Conservation (phyloP, 306 rosid species). For the Ormosia semicastrata region DNA sequence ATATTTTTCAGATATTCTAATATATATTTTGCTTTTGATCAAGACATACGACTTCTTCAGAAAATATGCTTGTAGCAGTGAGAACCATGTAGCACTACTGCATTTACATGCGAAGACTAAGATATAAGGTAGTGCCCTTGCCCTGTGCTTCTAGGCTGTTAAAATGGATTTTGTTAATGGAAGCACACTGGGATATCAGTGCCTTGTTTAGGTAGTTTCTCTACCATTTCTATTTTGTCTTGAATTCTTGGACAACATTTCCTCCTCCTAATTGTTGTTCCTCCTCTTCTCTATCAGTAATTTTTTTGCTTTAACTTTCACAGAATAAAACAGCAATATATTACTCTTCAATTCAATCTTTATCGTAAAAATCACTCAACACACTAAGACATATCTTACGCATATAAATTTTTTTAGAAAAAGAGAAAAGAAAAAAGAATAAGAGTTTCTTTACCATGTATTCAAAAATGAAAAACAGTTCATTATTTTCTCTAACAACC, state of each 20-base stretch:
- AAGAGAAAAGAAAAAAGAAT: not conserved
- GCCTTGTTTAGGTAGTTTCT: not conserved
- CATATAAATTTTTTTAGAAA: not conserved
- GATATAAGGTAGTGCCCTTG: not conserved
- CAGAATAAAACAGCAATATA: conserved; percentile 5
- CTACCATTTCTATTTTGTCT: conserved; percentile 1
- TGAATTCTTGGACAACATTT: not conserved
- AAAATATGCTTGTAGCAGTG: not conserved
- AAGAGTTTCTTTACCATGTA: conserved; percentile 60
- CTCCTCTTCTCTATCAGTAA: conserved; percentile 6
- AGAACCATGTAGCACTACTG: not conserved
- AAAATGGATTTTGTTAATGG: not conserved
- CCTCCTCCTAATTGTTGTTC: conserved; percentile 2
- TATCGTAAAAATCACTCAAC: not conserved
- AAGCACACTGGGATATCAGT: not conserved
- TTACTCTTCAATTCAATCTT: not conserved
- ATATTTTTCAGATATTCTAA: no score
- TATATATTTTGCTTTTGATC: not conserved
- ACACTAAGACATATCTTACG: not conserved
- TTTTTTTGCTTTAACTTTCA: not conserved
- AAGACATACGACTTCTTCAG: not conserved
- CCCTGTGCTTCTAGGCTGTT: conserved; percentile 4
- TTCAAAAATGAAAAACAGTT: conserved; percentile 79
- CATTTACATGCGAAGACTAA: not conserved
- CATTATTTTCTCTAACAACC: conserved; percentile 70